Base-by-base conservation (phyloP, 257 asterid species). In the Rehmannia glutinosa region DNA sequence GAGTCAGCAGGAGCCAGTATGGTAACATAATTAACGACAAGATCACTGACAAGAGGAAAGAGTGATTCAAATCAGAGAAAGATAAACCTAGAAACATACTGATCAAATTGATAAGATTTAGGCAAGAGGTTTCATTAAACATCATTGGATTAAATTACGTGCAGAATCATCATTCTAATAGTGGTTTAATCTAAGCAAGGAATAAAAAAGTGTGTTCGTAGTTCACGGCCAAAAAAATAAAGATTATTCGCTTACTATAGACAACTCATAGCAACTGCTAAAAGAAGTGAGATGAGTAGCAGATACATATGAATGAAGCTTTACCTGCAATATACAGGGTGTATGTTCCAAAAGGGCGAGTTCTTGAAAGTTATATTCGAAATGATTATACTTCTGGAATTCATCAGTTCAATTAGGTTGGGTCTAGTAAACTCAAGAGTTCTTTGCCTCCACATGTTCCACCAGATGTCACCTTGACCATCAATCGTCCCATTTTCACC, bases 401-500 rank as follows among this genome's bases (percentile, higher is more conserved):
- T 82, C 85, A 79, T 79, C 33, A 87, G 43, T 60, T 85, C 90
- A 64, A 87, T 66, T 13, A 85, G 32, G 57, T 65, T 65, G 30
- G 89, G 95, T 59, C 95, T 83, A 38, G 89, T 84, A 74, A 61
- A 83, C 68, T 80, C 51, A 46, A 83, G 85, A 15, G 85, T 87
- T 60, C 86, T 77, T 72, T 78, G 78, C 78, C 86, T 78, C 83
- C 88, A 87, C 87, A 79, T 76, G 69, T 84, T 77, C 96, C 96
- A 88, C 96, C 96, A 88, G 28, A 82, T 55, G 1, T 68, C 82
- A 60, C 96, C 96, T 68, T 85, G 88, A 35, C 93, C 96, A 15
- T 88, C 93, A 60, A 88, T 88, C 5, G 93, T 88, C 43, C 96
- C 96, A 64, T 88, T 88, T 45, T 88, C 88, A 65, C 96, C 96